Conservation (phyloP, 116 monocot genomes). For the Posidonia oceanica region DNA sequence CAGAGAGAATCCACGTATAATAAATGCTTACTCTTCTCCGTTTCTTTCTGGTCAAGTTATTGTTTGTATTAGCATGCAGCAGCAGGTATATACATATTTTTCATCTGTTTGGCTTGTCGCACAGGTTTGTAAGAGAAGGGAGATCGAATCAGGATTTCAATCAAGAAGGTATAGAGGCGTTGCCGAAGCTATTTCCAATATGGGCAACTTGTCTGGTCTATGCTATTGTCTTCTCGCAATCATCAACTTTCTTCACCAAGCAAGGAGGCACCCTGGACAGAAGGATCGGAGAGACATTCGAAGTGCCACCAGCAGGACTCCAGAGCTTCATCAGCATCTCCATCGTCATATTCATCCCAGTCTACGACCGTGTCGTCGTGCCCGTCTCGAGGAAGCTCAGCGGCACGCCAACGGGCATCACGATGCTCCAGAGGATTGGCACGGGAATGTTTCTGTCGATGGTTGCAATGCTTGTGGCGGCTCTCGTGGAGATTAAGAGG, state of each 20-base stretch:
- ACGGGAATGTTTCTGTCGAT: constrained; percentile 27
- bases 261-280: constrained; percentile 46
- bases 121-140: too few relatives aligned
- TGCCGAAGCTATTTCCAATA: constrained; percentile 36
- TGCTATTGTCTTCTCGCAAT: constrained; percentile 24
- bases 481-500: constrained; percentile 42
- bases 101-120: too few relatives aligned
- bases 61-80: too few relatives aligned
- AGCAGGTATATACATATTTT: too few relatives aligned
- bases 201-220: constrained; percentile 41
- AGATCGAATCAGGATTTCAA: too few relatives aligned
- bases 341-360: constrained; percentile 22
- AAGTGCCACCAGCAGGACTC: constrained; percentile 34
- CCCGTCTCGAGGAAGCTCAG: constrained; percentile 22
- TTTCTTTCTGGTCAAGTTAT: too few relatives aligned
- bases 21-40: background rate
- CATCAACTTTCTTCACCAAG: constrained; percentile 42
- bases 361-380: constrained; percentile 39
- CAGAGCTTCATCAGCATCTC: constrained; percentile 30
- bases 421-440: constrained; percentile 43
- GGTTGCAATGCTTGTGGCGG: constrained; percentile 32
- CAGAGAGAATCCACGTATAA: background rate
- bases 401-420: constrained; percentile 22
- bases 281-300: constrained; percentile 13
- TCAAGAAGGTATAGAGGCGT: constrained; percentile 8